Percentiles rank a stretch among this genome's conserved stretches.
Conservation (phyloP, 768 basidiomycete genomes). For the Panaeolus cyanescens region DNA sequence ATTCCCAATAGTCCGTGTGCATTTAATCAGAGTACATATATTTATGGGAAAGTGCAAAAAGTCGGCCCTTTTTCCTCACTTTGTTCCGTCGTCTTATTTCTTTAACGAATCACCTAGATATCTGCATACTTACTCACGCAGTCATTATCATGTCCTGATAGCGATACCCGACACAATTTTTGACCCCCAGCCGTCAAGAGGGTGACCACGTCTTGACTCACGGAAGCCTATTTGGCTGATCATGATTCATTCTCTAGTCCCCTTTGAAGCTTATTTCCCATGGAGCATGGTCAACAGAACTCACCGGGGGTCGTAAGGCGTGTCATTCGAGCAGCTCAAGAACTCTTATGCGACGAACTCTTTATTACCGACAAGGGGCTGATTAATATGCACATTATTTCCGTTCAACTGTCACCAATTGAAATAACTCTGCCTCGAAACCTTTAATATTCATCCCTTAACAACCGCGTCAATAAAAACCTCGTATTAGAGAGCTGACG, state of each 20-base stretch:
- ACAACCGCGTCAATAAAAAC: too few species aligned
- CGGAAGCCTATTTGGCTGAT: constrained; percentile 1
- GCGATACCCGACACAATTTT: background rate
- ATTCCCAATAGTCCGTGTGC: too few species aligned
- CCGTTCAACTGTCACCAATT: too few species aligned
- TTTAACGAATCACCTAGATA: background rate
- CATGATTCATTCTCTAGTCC: background rate
- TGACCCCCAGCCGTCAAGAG: background rate
- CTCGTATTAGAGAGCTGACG: too few species aligned
- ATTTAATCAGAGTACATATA: too few species aligned
- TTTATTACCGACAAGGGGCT: background rate
- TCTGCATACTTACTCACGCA: background rate
- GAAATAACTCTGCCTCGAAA: too few species aligned
- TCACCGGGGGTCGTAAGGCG: background rate
- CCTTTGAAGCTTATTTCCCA: background rate
- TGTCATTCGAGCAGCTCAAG: background rate
- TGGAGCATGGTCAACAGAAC: background rate
- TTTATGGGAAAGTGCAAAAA: background rate
- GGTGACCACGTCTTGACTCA: background rate
- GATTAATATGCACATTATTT: too few species aligned
- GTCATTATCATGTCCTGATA: background rate
- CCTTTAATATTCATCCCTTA: too few species aligned
- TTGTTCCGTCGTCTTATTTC: background rate
- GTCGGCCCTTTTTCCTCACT: background rate
- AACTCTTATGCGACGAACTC: background rate